Evolutionary conservation across 2,329 filamentous ascomycete species (phyloP), one percentile per base, ranked within the genome.

Genomic region (Cercospora nicotianae): DNA sequence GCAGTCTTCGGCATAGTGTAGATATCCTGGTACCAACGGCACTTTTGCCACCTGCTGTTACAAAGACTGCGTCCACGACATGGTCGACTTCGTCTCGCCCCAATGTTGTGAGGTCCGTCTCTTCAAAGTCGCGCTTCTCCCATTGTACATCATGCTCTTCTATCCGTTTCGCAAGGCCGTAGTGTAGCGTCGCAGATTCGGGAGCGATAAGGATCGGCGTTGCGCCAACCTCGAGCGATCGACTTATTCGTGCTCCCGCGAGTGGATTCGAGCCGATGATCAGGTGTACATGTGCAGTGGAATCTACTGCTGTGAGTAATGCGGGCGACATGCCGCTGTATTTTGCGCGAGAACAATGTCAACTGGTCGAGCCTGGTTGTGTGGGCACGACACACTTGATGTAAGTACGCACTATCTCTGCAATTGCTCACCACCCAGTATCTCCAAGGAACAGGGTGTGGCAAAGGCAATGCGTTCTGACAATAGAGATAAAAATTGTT

Each of bases 31-130:
- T 80, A 66, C 83, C 79, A 72, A 83, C 77, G 74, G 72, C 81
- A 78, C 84, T 80, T 69, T 81, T 84, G 42, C 81, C 81, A 45
- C 83, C 84, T 26, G 83, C 76, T 0, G 93, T 97, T 42, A 98
- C 89, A 79, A 98, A 98, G 45, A 99, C 95, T 65, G 91, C 91
- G 79, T 99, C 95, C 16, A 97, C 94, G 4, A 96, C 87, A 64
- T 82, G 77, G 70, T 87, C 89, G 9, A 97, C 89, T 67, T 96
- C 92, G 48, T 88, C 85, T 62, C 95, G 86, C n/a, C 95, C 95
- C 2, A 97, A 82, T 1, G 84, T 88, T 48, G 88, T 89, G 63
- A 97, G 79, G 77, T 97, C 91, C 0, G 82, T 80, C 42, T 94
- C 90, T 61, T 87, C 79, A 73, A 97, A 96, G 0, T 82, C 77